Conservation (phyloP, 83 land plant species). For the Isoetes engelmannii region DNA sequence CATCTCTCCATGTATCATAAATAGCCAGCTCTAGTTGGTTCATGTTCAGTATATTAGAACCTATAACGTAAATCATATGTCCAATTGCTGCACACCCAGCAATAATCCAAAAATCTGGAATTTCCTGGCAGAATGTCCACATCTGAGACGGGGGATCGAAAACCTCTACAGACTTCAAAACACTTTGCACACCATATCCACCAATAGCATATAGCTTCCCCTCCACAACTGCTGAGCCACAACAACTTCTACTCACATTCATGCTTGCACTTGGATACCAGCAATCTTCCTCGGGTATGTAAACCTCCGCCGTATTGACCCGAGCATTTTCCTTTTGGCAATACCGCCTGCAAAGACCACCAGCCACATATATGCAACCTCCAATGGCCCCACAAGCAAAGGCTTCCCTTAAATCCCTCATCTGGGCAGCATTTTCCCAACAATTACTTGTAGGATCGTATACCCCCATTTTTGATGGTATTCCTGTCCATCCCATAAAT, state of each 20-base stretch:
- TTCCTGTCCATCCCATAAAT: conserved; percentile 1
- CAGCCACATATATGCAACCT: conserved; percentile 19
- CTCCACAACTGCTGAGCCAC: conserved; percentile 20
- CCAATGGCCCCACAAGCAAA: conserved; percentile 19
- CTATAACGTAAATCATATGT: conserved; percentile 12
- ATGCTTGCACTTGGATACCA: conserved; percentile 12
- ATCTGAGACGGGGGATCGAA: conserved; percentile 2
- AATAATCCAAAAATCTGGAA: conserved; percentile 13
- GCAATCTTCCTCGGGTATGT: conserved; percentile 3
- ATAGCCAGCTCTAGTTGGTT: conserved; percentile 11
- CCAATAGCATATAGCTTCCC: conserved; percentile 20
- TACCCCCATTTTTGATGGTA: too few species aligned
- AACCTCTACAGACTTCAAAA: conserved; percentile 19
- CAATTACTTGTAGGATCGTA: too few species aligned
- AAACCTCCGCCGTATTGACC: conserved; percentile 16
- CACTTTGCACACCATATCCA: conserved; percentile 9
- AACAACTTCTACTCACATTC: conserved; percentile 17
- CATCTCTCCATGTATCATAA: conserved; percentile 11
- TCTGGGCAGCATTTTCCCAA: neutral
- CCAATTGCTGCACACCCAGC: conserved; percentile 25
- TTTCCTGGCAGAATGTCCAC: conserved; percentile 5
- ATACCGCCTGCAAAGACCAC: conserved; percentile 13
- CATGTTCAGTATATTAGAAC: conserved; percentile 9
- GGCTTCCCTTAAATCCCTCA: conserved; percentile 17
- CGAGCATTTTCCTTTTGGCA: neutral